Conservation (phyloP, 108 stramenopile genomes). For the Cylindrotheca closterium region DNA sequence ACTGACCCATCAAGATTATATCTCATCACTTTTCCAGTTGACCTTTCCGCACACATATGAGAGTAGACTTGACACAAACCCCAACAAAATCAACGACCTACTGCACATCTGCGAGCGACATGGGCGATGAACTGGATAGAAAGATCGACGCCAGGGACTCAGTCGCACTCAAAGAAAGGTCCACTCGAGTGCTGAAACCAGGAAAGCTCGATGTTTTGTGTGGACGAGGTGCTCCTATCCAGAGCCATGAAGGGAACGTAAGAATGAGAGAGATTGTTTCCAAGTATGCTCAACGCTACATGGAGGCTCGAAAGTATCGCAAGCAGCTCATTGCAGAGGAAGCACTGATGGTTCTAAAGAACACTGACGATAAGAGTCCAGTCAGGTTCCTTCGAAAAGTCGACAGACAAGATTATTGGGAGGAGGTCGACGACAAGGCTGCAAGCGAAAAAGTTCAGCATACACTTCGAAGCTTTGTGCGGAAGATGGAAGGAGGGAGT, state of each 20-base stretch:
- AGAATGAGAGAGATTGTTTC: constrained; percentile 19
- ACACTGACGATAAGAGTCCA: constrained; percentile 1
- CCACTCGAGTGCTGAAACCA: constrained; percentile 12
- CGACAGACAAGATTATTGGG: constrained; percentile 27
- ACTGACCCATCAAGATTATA: too few relatives aligned
- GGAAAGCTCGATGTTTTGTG: constrained; percentile 27
- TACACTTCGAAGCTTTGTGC: constrained; percentile 25
- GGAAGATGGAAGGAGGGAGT: constrained; percentile 16
- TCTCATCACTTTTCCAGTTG: too few relatives aligned
- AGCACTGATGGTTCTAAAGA: constrained; percentile 12
- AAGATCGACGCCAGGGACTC: too few relatives aligned
- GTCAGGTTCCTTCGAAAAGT: constrained; percentile 9
- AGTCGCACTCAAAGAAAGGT: too few relatives aligned
- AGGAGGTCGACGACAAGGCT: constrained; percentile 26
- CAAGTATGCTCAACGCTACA: constrained; percentile 8
- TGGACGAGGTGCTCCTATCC: constrained; percentile 23
- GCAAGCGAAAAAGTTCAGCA: constrained; percentile 37
- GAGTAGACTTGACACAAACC: too few relatives aligned
- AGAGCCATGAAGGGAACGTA: constrained; percentile 19
- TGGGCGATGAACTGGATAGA: too few relatives aligned
- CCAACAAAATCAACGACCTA: too few relatives aligned
- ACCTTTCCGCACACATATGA: too few relatives aligned
- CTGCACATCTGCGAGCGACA: too few relatives aligned
- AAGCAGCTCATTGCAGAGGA: constrained; percentile 22
- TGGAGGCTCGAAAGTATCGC: constrained; percentile 16